Conservation (phyloP, 768 basidiomycete species). For the Lyophyllum decastes region DNA sequence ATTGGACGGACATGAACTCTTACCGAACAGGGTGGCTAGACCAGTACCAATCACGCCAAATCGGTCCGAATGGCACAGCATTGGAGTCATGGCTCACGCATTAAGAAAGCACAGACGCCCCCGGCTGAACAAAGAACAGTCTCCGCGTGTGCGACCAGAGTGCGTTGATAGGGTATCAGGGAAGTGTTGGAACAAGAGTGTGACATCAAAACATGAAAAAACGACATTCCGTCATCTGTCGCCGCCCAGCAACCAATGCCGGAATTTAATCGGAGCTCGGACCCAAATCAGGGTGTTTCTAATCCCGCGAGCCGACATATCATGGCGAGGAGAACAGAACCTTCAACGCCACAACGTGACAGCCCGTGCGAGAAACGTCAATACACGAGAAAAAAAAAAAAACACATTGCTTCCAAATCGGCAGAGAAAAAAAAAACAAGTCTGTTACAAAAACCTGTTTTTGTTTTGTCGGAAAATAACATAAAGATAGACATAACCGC, state of each 20-base stretch:
- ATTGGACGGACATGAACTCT: not conserved
- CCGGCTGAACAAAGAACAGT: no score
- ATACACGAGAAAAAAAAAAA: not conserved
- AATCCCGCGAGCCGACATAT: not conserved
- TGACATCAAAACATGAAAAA: not conserved
- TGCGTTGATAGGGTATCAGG: no score
- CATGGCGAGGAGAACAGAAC: not conserved
- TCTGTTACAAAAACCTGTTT: no score
- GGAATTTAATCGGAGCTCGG: not conserved
- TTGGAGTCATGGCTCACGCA: not conserved
- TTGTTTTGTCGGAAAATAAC: no score
- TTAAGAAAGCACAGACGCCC: no score
- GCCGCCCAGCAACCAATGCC: no score
- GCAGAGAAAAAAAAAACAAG: not conserved
- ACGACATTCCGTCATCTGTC: not conserved
- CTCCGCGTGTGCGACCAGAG: no score
- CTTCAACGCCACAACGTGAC: constrained; percentile 12
- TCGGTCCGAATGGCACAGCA: not conserved
- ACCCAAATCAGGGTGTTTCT: not conserved
- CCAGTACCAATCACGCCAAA: not conserved
- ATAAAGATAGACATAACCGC: not conserved
- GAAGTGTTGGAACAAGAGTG: not conserved
- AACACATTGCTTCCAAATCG: not conserved
- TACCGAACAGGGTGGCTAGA: not conserved
- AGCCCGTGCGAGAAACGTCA: constrained; percentile 5